Base-by-base conservation (phyloP, 2,329 filamentous ascomycete genomes). In the Scedosporium aurantiacum region DNA sequence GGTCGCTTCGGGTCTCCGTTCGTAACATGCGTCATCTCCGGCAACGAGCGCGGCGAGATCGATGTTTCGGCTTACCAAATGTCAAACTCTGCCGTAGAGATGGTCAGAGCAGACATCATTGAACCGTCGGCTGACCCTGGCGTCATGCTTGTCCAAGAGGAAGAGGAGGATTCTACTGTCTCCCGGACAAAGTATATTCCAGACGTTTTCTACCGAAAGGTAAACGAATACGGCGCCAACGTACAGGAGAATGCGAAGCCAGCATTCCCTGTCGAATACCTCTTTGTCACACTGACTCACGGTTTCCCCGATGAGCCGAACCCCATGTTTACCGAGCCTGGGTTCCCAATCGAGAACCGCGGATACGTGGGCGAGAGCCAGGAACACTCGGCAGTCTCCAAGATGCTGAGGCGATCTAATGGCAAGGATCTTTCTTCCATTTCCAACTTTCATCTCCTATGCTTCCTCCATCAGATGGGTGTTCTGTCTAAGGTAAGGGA, bases 191-290 rank as follows among this genome's bases (percentile, higher is more conserved):
- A 92, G 68, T 99, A 99, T 70, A 96, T 99, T 23, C 94, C 94
- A 0, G 94, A 99, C 70, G 93, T 99, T 4, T 99, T 97, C 75
- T 99, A 95, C 76, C 86, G 93, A 64, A 87, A 85, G 67, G 91
- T 96, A 74, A 99, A 99, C 73, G 93, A 99, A 72, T 96, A 99
- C 70, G 92, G 92, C 40, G 90, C 89, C 65, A 96, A 93, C 67
- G 94, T 97, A 6, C 94, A 97, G 72, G 91, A 97, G 73, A 97
- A 96, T 68, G 94, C 94, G 25, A 97, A 97, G 71, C 94, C 94
- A 0, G 86, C 89, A 55, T 99, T 99, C 72, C 94, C 94, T 0
- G 92, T 97, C 57, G 94, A 99, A 72, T 99, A 97, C 72, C 82
- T 99, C 40, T 86, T 97, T 62, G 90, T 97, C 64, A 97, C 94